These are phyloP conservation scores for Exophiala oligosperma DNA, from an alignment of 2,329 filamentous ascomycete species.

Conservation along the genomic window DNA sequence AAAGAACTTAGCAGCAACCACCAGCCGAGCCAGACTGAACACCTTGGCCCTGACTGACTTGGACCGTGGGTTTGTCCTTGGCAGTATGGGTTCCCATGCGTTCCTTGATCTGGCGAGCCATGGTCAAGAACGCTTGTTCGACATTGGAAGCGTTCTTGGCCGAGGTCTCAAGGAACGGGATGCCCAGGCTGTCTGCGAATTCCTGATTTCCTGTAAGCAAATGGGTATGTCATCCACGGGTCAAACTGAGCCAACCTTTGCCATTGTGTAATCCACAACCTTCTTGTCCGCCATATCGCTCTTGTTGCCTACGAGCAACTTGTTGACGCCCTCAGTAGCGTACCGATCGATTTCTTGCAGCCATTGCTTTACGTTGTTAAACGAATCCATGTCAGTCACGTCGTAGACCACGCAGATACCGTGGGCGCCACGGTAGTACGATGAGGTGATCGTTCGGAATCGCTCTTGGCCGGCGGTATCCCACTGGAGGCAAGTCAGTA, in stretches of 20 bases:
- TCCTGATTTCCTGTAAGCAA: slow-evolving; percentile 60
- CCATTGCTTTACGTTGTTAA: slow-evolving; percentile 99
- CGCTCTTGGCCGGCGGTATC: slow-evolving; percentile 98
- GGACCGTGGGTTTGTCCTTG: slow-evolving; percentile 97
- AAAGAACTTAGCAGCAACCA: slow-evolving; percentile 75
- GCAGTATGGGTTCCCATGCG: slow-evolving; percentile 95
- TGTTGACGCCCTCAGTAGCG: slow-evolving; percentile 98
- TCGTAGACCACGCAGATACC: slow-evolving; percentile 99
- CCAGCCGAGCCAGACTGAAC: slow-evolving; percentile 83
- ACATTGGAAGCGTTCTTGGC: slow-evolving; percentile 99
- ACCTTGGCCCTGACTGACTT: slow-evolving; percentile 91
- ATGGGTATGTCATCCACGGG: not conserved
- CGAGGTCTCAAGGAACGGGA: slow-evolving; percentile 98
- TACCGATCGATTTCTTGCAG: slow-evolving; percentile 99
- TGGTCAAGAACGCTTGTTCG: slow-evolving; percentile 99
- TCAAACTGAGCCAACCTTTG: slow-evolving; percentile 70
- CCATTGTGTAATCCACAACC: slow-evolving; percentile 98
- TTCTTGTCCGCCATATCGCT: slow-evolving; percentile 99
- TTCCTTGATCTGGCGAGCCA: slow-evolving; percentile 99
- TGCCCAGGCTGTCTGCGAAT: slow-evolving; percentile 97
- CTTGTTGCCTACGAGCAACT: slow-evolving; percentile 99
- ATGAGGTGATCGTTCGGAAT: slow-evolving; percentile 99
- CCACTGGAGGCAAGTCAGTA: slow-evolving; percentile 64
- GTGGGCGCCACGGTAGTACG: slow-evolving; percentile 98
- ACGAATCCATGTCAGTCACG: slow-evolving; percentile 99